Percentiles rank a stretch among this genome's conserved stretches.
Evolutionary conservation across 2,329 filamentous ascomycete species (phyloP).

Genomic region (Sclerotinia trifoliorum): DNA sequence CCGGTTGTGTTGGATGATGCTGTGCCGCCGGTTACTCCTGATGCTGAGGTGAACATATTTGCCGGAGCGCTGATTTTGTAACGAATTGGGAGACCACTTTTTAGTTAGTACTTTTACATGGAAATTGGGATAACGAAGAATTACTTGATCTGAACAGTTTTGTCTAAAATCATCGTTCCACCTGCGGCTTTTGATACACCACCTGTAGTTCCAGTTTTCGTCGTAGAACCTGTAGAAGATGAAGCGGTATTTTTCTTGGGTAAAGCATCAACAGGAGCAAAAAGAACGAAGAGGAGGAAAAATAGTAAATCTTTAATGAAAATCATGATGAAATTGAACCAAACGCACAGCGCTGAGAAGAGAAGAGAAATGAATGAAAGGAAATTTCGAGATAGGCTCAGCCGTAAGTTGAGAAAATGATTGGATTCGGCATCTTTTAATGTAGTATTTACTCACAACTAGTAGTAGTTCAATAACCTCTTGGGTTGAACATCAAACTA

Average conservation of each 20-base stretch:
- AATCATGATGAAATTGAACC: constrained; percentile 17
- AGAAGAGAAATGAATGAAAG: constrained; percentile 5
- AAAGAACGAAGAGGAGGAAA: constrained; percentile 8
- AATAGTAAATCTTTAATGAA: constrained; percentile 10
- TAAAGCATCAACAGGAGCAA: constrained; percentile 27
- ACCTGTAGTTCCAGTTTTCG: constrained; percentile 22
- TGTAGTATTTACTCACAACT: background rate
- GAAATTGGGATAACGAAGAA: constrained; percentile 27
- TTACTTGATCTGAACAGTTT: constrained; percentile 54
- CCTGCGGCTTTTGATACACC: constrained; percentile 46
- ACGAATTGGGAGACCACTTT: constrained; percentile 52
- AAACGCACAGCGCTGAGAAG: constrained; percentile 21
- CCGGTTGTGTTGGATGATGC: constrained; percentile 39
- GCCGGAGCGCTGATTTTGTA: constrained; percentile 57
- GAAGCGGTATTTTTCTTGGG: constrained; percentile 30
- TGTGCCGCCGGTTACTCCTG: constrained; percentile 49
- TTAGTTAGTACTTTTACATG: background rate
- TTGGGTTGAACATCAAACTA: constrained; percentile 11
- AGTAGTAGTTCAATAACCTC: background rate
- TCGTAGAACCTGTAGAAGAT: constrained; percentile 1
- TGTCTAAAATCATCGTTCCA: constrained; percentile 55
- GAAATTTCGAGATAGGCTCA: background rate
- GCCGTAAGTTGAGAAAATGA: background rate
- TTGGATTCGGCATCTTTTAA: constrained; percentile 7
- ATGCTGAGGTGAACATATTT: constrained; percentile 50